phyloP scores from a whole-genome alignment of 441 rosid species.

The Oxalis stricta region DNA sequence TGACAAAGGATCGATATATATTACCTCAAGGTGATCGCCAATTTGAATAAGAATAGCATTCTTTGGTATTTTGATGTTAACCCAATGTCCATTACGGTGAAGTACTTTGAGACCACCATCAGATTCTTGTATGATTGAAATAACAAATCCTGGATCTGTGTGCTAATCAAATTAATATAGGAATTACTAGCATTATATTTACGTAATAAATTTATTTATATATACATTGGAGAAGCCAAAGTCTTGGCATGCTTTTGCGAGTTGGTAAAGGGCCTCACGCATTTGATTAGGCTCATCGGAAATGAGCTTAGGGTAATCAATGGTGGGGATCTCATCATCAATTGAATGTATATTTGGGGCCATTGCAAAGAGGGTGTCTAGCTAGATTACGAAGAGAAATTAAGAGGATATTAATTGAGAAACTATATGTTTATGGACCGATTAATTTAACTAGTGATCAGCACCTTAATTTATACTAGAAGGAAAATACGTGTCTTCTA shows the following conservation, averaged over 20 bases:
- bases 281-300: constrained; percentile 8
- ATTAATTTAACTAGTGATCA: too few species aligned
- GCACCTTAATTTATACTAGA: too few species aligned
- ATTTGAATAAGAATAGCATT: constrained; percentile 18
- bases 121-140: constrained; percentile 20
- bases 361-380: too few species aligned
- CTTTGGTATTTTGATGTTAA: constrained; percentile 6
- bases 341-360: too few species aligned
- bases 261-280: constrained; percentile 8
- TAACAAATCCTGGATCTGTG: constrained; percentile 23
- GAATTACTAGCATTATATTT: too few species aligned
- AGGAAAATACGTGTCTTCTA: too few species aligned
- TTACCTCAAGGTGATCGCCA: constrained; percentile 23
- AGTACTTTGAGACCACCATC: constrained; percentile 19
- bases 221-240: constrained; percentile 20
- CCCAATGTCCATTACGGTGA: constrained; percentile 15
- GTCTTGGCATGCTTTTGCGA: constrained; percentile 13
- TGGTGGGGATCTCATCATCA: constrained; percentile 15
- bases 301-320: constrained; percentile 14
- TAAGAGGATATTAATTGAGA: too few species aligned
- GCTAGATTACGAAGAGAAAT: too few species aligned
- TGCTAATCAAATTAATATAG: constrained; percentile 13
- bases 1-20: too few species aligned
- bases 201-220: too few species aligned
- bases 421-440: too few species aligned